Evolutionary conservation across 2,329 filamentous ascomycete genomes (phyloP), one percentile per base, ranked within the genome.

Genomic region (Alternaria tenuissima): DNA sequence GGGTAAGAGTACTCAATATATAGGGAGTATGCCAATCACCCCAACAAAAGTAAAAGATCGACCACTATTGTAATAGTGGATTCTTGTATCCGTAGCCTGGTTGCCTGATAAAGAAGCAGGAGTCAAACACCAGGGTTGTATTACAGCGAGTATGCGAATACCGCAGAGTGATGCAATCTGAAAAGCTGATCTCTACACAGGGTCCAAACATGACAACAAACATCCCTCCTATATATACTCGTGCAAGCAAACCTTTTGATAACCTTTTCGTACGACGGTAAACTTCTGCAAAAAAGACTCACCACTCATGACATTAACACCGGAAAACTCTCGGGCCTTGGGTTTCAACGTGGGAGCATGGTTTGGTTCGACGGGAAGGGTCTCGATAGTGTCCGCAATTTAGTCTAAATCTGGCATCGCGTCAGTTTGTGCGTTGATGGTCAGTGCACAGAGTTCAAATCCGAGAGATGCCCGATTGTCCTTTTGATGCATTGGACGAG

Each of bases 311-410:
- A 36, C 46, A 49, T 38, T 20, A 24, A 4, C 9, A 20, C 46
- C 46, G 46, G 46, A 49, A 49, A 36, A 22, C 30, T 49, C 46
- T 49, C 46, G 46, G 46, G 46, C 34, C 20, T 49, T 49, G 46
- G 18, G 46, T 36, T 49, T 49, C 46, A 49, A 49, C 30, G 46
- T 20, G 46, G 3, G 12, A 14, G 39, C 2, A 4, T 36, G 8
- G 32, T n/a, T 36, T 49, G 22, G 46, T 38, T 49, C 32, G 46
- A 49, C 46, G 46, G 46, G 46, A 49, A 49, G 32, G 46, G 30
- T 36, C 46, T 49, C 20, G 1, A 7, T 49, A 36, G 46, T 36
- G 20, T n/a, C 46, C 46, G 46, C 16, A 6, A 11, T 8, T 3
- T 46, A 30, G n/a, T 4, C 24, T 8, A 7, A 4, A 3, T 46